Evolutionary conservation across 2,329 filamentous ascomycete species (phyloP), one percentile per base, ranked within the genome.

Genomic region (Aspergillus ruber): DNA sequence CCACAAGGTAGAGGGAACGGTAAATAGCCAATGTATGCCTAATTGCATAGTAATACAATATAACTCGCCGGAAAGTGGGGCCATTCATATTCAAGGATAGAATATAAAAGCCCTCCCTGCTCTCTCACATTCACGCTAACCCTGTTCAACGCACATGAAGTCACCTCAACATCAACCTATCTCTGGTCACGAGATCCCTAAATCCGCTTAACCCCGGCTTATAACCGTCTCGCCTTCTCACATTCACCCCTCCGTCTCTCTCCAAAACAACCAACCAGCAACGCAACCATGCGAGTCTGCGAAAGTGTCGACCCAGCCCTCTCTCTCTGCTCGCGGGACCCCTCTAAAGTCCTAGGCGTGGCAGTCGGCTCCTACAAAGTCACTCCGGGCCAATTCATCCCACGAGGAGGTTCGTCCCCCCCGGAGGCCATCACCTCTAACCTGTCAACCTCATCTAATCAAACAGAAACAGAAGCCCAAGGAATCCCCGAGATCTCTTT

Each of bases 291-390:
- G 33, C 33, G 13, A 35, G 13, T 17, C n/a, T n/a, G 33, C 33
- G 6, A 35, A 35, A 35, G 33, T 3, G 33, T 10, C 33, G 33
- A 35, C 15, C 4, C 13, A 7, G 33, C 33, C 25, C 45, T 65
- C 27, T 47, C 57, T 17, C 55, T 61, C 32, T 59, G 63, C 44
- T 51, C 66, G 40, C 56, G 53, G 10, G 63, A 69, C 40, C 48
- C 55, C 10, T 60, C 65, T 39, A 69, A 68, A 43, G 20, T 66
- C 12, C 54, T 70, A 3, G 59, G 56, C n/a, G 44, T 70, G 41
- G 60, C 42, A 9, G 43, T 68, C 15, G 59, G 58, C 6, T 51
- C 64, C 10, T 41, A 55, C 21, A 54, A 54, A 29, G 54, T 67
- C 41, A 55, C 58, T 21, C 58, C 65, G 5, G 64, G 36, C 15